Conservation (phyloP, 2,329 filamentous ascomycete species). For the Volutella citrinella region DNA sequence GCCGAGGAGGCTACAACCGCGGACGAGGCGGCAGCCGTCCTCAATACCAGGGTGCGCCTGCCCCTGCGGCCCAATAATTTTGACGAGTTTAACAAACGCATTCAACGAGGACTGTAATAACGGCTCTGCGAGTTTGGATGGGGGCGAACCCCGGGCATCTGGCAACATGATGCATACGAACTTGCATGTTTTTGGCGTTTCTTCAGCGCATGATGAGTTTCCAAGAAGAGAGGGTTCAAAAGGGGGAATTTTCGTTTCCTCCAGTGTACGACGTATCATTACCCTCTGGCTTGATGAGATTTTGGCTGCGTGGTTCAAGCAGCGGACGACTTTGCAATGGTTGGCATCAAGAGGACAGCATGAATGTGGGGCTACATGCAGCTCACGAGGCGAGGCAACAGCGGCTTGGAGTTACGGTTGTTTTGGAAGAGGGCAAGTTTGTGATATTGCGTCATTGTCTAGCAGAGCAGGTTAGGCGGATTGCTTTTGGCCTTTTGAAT, state of each 20-base stretch:
- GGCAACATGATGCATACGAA: neutral
- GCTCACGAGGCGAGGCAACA: neutral
- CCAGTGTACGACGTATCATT: slow-evolving; percentile 30
- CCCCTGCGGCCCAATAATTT: slow-evolving; percentile 24
- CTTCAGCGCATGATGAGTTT: slow-evolving; percentile 6
- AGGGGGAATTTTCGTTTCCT: slow-evolving; percentile 13
- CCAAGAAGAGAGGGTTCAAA: no score
- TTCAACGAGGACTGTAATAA: no score
- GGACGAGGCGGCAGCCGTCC: slow-evolving; percentile 37
- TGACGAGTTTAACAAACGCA: neutral
- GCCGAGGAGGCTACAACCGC: slow-evolving; percentile 38
- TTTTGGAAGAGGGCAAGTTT: slow-evolving; percentile 21
- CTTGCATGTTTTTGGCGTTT: slow-evolving; percentile 4
- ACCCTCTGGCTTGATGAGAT: slow-evolving; percentile 19
- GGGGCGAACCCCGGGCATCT: neutral
- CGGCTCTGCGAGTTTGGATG: no score
- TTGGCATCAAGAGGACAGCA: slow-evolving; percentile 3
- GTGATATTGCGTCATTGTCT: slow-evolving; percentile 12
- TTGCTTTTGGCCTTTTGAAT: slow-evolving; percentile 25
- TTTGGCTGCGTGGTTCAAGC: slow-evolving; percentile 16
- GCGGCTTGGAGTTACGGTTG: slow-evolving; percentile 26
- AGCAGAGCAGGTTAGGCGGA: slow-evolving; percentile 15
- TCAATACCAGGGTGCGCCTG: slow-evolving; percentile 27
- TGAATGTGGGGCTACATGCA: neutral
- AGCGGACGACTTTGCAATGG: slow-evolving; percentile 10